Evolutionary conservation across 2,329 filamentous ascomycete genomes (phyloP), one percentile per base, ranked within the genome.

Genomic region (Colletotrichum coccodes): DNA sequence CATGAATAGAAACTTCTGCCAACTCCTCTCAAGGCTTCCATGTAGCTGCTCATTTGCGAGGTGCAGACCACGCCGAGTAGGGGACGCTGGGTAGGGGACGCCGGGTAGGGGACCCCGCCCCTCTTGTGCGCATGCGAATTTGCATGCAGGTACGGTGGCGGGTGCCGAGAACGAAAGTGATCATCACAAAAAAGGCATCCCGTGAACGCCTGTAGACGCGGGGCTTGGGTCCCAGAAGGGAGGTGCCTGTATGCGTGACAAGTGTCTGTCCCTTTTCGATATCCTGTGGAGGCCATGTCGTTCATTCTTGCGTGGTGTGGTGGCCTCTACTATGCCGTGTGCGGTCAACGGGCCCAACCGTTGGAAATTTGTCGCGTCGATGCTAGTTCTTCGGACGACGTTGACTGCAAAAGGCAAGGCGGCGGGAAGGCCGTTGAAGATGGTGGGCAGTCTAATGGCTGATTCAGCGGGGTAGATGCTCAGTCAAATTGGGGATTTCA

Each of bases 401-500:
- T 56, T 30, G 40, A 28, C 66, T 66, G 47, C 47, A 60, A 65
- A 44, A 21, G 66, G 66, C 26, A 65, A 69, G 66, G 66, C 66
- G 61, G 61, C 61, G 66, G 65, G 61, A 69, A 69, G 66, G 42
- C 66, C 66, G 61, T 69, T 56, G 56, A 60, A 69, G 54, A 65
- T 60, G 66, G 66, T 54, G 66, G 60, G 53, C 34, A 60, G 56
- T 49, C 61, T 69, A 69, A 66, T 65, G n/a, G 56, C 61, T 69
- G 66, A 69, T 65, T 69, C 66, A 60, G 66, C 66, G 66, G 66
- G 65, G 61, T 69, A 65, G 60, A 60, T 69, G 61, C 40, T 61
- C 54, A 47, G 36, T 54, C 61, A 69, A 65, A 65, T 69, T 64
- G 42, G 61, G 56, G 61, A 69, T 56, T 66, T 69, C 49, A 66